phyloP scores from a whole-genome alignment of 2,329 filamentous ascomycete species.

The Apiospora aurea region DNA sequence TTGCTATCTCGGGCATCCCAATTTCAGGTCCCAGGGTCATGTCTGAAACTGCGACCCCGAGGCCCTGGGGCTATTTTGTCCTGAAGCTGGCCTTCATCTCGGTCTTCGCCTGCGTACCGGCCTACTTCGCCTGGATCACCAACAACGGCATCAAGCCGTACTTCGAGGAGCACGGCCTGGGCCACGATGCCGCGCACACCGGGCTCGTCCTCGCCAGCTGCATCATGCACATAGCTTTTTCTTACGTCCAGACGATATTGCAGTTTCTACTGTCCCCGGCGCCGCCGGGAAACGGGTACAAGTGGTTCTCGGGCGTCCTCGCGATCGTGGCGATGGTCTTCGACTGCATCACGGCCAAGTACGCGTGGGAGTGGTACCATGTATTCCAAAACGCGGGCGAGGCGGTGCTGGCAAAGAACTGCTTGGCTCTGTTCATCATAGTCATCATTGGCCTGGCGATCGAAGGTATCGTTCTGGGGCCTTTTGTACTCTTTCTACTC shows the following conservation, averaged over 20 bases:
- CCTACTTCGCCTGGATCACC: conserved; percentile 1
- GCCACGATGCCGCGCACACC: neutral
- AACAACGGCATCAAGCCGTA: conserved; percentile 5
- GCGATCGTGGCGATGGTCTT: conserved; percentile 1
- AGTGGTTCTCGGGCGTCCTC: no score
- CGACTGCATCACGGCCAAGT: conserved; percentile 10
- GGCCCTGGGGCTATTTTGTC: neutral
- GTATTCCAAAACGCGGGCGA: neutral
- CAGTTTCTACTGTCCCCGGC: neutral
- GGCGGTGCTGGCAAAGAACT: neutral
- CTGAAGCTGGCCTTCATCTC: neutral
- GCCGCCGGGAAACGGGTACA: neutral
- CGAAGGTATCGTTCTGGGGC: neutral
- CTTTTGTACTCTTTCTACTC: neutral
- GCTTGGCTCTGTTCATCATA: neutral
- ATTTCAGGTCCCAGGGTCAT: neutral
- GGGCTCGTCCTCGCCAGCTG: neutral
- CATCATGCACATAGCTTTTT: neutral
- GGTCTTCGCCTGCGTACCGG: neutral
- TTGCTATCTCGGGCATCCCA: neutral
- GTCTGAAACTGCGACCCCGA: neutral
- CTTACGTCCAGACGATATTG: neutral
- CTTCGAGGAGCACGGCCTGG: conserved; percentile 2
- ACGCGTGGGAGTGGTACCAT: neutral
- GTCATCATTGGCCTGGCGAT: neutral